Conservation (phyloP, 2,329 filamentous ascomycete species). For the Thyridium curvatum region DNA sequence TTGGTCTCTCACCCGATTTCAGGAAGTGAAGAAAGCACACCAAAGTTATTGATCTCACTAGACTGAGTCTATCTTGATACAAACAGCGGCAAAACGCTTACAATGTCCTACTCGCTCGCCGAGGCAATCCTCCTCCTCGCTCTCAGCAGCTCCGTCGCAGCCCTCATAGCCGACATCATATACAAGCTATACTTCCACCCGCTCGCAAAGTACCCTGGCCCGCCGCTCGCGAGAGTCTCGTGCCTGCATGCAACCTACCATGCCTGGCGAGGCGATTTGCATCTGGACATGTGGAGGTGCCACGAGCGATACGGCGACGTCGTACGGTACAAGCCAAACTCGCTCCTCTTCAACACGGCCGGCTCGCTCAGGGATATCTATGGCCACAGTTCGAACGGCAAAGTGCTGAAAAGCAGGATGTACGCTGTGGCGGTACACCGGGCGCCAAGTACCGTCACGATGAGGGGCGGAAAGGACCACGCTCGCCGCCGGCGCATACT, state of each 20-base stretch:
- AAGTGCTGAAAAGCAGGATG: conserved; percentile 61
- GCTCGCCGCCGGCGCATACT: conserved; percentile 66
- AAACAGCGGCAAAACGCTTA: no score
- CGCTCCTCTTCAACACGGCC: conserved; percentile 69
- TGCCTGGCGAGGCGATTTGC: conserved; percentile 67
- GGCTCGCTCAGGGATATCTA: conserved; percentile 62
- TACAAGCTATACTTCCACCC: conserved; percentile 61
- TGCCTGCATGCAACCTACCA: conserved; percentile 50
- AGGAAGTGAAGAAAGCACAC: no score
- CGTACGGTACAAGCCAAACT: conserved; percentile 73
- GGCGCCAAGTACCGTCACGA: conserved; percentile 59
- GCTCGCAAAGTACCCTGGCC: conserved; percentile 58
- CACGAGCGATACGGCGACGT: conserved; percentile 66
- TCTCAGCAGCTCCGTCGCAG: no score
- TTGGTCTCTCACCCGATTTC: no score
- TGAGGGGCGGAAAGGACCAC: conserved; percentile 61
- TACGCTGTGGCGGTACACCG: conserved; percentile 55
- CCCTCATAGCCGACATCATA: conserved; percentile 19
- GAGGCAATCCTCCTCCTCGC: no score
- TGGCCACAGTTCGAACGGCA: conserved; percentile 49
- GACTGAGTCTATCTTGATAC: no score
- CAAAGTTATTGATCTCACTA: no score
- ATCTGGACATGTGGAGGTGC: conserved; percentile 64
- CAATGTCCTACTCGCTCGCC: no score
- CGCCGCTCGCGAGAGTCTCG: conserved; percentile 56